Percentiles rank a stretch among this genome's conserved stretches.
These are phyloP conservation scores for Aspergillus sparsus DNA, from an alignment of 495 filamentous ascomycete genomes.

Conservation along the genomic window DNA sequence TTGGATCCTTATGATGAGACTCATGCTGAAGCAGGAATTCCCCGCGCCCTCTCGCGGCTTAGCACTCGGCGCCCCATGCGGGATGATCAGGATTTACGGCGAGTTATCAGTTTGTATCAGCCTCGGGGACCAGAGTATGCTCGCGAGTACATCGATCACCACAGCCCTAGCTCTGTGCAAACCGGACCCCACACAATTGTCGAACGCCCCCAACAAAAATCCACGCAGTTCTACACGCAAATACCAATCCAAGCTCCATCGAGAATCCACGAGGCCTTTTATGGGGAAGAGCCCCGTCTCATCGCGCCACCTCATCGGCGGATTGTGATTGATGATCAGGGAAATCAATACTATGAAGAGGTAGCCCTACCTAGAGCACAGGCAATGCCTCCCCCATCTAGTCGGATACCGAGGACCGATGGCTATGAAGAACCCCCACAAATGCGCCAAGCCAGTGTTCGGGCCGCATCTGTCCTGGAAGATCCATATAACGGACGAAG, in stretches of 20 bases:
- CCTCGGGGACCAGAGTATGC: conserved; percentile 52
- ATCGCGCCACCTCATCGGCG: conserved; percentile 62
- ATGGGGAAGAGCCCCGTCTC: conserved; percentile 46
- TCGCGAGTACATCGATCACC: conserved; percentile 45
- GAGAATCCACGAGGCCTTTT: conserved; percentile 48
- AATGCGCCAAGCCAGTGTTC: conserved; percentile 40
- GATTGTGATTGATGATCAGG: conserved; percentile 69
- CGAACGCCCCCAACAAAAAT: conserved; percentile 52
- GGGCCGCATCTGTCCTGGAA: conserved; percentile 45
- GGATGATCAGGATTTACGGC: conserved; percentile 58
- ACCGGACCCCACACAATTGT: conserved; percentile 62
- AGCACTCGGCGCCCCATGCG: conserved; percentile 43
- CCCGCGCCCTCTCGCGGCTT: conserved; percentile 46
- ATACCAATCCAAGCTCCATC: conserved; percentile 39
- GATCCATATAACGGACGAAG: conserved; percentile 45
- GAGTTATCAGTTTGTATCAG: conserved; percentile 60
- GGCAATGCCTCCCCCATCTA: conserved; percentile 53
- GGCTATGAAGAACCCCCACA: conserved; percentile 40
- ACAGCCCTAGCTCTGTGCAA: conserved; percentile 50
- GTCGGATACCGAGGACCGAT: conserved; percentile 36
- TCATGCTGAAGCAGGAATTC: conserved; percentile 38
- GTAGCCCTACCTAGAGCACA: conserved; percentile 46
- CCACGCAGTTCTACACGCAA: conserved; percentile 60
- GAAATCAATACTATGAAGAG: conserved; percentile 68
- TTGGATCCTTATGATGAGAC: conserved; percentile 39